A percentile compares a stretch with the other conserved stretches of the same genome.
These are phyloP conservation scores for Groenewaldozyma tartarivorans DNA, from an alignment of 805 yeast species.

Conservation along the genomic window DNA sequence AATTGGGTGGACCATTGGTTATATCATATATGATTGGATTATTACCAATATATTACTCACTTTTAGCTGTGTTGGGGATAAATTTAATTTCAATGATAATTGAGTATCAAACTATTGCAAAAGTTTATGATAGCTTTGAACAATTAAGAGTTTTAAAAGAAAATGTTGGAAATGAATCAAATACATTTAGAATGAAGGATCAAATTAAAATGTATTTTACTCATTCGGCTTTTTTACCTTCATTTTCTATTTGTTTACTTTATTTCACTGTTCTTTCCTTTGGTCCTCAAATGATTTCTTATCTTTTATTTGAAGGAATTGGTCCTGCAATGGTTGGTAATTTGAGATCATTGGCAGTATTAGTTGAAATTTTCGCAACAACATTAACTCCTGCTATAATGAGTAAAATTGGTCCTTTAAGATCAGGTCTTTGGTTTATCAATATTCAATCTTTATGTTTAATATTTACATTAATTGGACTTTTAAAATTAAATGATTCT, in stretches of 20 bases:
- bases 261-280: slow-evolving; percentile 33
- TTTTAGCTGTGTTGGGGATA: slow-evolving; percentile 21
- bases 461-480: slow-evolving; percentile 18
- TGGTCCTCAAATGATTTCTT: slow-evolving; percentile 31
- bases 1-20: slow-evolving; percentile 30
- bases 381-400: slow-evolving; percentile 25
- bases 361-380: slow-evolving; percentile 29
- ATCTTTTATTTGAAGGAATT: slow-evolving; percentile 26
- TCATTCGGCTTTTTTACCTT: slow-evolving; percentile 25
- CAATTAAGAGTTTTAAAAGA: slow-evolving; percentile 3
- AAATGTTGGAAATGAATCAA: neutral
- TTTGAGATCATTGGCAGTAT: slow-evolving; percentile 26
- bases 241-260: slow-evolving; percentile 24
- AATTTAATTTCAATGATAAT: slow-evolving; percentile 25
- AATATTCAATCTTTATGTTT: slow-evolving; percentile 25
- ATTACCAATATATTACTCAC: slow-evolving; percentile 20
- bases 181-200: neutral
- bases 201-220: slow-evolving; percentile 16
- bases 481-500: slow-evolving; percentile 8
- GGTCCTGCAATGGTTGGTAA: slow-evolving; percentile 25
- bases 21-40: no score
- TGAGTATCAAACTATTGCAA: slow-evolving; percentile 29
- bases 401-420: slow-evolving; percentile 21
- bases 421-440: slow-evolving; percentile 26
- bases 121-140: slow-evolving; percentile 24